A percentile compares a stretch with the other conserved stretches of the same genome.
Evolutionary conservation across 2,329 filamentous ascomycete species (phyloP).

Genomic region (Colletotrichum cuscutae): DNA sequence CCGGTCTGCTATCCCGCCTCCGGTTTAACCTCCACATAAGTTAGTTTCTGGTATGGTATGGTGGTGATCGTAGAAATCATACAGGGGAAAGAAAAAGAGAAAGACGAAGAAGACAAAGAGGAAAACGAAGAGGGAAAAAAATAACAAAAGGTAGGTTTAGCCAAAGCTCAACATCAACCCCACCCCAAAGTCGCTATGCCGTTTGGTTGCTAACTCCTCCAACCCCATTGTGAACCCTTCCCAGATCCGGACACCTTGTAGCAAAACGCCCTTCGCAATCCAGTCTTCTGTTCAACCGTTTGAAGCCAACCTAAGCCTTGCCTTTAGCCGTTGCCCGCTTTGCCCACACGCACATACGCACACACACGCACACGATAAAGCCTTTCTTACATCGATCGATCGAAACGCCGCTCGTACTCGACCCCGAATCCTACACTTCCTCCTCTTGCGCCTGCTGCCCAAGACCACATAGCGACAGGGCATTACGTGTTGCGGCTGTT

Average conservation of each 20-base stretch:
- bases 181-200: conserved; percentile 29
- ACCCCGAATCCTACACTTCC: conserved; percentile 16
- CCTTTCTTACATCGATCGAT: conserved; percentile 12
- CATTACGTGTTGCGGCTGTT: conserved; percentile 37
- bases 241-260: conserved; percentile 30
- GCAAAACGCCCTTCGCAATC: conserved; percentile 28
- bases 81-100: conserved; percentile 10
- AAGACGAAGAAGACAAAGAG: conserved; percentile 12
- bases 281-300: background rate
- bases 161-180: conserved; percentile 29
- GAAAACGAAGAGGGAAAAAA: background rate
- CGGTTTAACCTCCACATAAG: background rate
- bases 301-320: conserved; percentile 14
- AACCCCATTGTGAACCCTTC: conserved; percentile 19
- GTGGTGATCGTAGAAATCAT: conserved; percentile 27
- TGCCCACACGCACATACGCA: background rate
- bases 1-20: conserved; percentile 2
- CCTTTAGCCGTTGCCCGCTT: conserved; percentile 6
- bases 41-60: conserved; percentile 3
- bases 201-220: conserved; percentile 36
- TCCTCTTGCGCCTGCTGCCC: background rate
- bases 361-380: background rate
- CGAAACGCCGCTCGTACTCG: conserved; percentile 10
- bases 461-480: background rate
- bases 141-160: conserved; percentile 31